A percentile compares a stretch with the other conserved stretches of the same genome.
Evolutionary conservation across 202 grass and related monocot genomes (phyloP).

Genomic region (Saccharum hybrid): DNA sequence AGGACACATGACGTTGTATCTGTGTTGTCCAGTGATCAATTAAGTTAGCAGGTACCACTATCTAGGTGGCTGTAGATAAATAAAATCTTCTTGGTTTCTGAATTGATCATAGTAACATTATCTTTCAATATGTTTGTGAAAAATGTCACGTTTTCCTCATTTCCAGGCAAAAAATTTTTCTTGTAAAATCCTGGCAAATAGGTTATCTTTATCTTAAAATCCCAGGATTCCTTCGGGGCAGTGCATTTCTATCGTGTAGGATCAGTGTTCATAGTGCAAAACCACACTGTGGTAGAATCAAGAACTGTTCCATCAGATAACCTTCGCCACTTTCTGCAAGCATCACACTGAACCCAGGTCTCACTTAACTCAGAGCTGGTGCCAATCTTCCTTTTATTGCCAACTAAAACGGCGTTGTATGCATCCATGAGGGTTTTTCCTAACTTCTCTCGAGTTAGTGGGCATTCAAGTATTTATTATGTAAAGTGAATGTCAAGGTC

Average conservation of each 20-base stretch:
- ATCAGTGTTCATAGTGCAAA: conserved; percentile 95
- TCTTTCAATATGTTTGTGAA: conserved; percentile 84
- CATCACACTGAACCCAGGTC: conserved; percentile 93
- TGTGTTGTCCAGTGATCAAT: conserved; percentile 97
- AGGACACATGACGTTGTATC: conserved; percentile 84
- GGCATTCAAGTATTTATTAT: not conserved
- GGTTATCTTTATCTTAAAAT: conserved; percentile 65
- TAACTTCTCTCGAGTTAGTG: conserved; percentile 42
- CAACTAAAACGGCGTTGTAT: conserved; percentile 43
- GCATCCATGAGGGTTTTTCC: conserved; percentile 67
- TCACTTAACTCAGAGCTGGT: conserved; percentile 56
- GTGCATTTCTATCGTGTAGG: conserved; percentile 63
- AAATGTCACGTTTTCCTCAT: conserved; percentile 78
- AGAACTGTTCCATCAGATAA: conserved; percentile 57
- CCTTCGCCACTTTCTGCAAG: conserved; percentile 91
- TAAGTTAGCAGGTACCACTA: conserved; percentile 95
- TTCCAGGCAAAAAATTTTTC: conserved; percentile 64
- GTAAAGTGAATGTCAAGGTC: not conserved
- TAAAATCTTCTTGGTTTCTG: conserved; percentile 85
- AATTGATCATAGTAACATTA: conserved; percentile 63
- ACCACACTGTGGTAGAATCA: conserved; percentile 75
- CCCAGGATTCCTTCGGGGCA: conserved; percentile 68
- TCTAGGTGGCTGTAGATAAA: conserved; percentile 88
- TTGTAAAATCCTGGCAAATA: conserved; percentile 89
- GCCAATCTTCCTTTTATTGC: conserved; percentile 59